Evolutionary conservation across 176 grass and related monocot genomes (phyloP).

Genomic region (Carex cristatella): DNA sequence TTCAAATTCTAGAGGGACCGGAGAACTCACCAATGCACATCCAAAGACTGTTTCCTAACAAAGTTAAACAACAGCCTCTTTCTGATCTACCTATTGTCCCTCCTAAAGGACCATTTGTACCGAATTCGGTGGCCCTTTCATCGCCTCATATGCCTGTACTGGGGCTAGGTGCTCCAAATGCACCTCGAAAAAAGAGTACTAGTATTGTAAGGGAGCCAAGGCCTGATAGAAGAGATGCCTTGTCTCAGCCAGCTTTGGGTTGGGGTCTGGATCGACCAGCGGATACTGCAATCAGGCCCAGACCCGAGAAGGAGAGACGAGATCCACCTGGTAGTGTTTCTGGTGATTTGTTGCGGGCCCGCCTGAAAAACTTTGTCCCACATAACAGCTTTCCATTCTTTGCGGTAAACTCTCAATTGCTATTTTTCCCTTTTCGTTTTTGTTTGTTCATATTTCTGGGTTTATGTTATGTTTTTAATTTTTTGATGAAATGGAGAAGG

Average conservation of each 20-base stretch:
- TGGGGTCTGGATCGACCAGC: slow-evolving; percentile 4
- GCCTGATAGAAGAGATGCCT: neutral
- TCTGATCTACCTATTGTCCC: slow-evolving; percentile 17
- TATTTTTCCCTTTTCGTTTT: slow-evolving; percentile 9
- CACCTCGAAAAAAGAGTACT: slow-evolving; percentile 26
- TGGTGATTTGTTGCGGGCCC: slow-evolving; percentile 44
- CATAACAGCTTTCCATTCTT: slow-evolving; percentile 86
- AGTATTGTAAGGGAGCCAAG: neutral
- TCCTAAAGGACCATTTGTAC: slow-evolving; percentile 26
- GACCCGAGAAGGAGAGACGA: slow-evolving; percentile 12
- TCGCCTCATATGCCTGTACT: slow-evolving; percentile 47
- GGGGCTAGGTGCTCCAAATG: slow-evolving; percentile 92
- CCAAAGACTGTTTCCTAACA: slow-evolving; percentile 7
- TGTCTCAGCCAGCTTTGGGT: slow-evolving; percentile 1
- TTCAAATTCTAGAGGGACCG: slow-evolving; percentile 1
- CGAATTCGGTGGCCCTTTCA: slow-evolving; percentile 43
- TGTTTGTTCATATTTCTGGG: slow-evolving; percentile 5
- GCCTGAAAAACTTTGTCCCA: slow-evolving; percentile 59
- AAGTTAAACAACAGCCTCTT: slow-evolving; percentile 7
- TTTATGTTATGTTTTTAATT: slow-evolving; percentile 20
- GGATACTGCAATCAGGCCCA: neutral
- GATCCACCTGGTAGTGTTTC: slow-evolving; percentile 1
- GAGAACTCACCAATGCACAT: neutral
- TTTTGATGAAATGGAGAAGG: neutral
- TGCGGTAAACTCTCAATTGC: slow-evolving; percentile 46